These are phyloP conservation scores for Talaromyces borbonicus DNA, from an alignment of 495 filamentous ascomycete genomes.

Conservation along the genomic window DNA sequence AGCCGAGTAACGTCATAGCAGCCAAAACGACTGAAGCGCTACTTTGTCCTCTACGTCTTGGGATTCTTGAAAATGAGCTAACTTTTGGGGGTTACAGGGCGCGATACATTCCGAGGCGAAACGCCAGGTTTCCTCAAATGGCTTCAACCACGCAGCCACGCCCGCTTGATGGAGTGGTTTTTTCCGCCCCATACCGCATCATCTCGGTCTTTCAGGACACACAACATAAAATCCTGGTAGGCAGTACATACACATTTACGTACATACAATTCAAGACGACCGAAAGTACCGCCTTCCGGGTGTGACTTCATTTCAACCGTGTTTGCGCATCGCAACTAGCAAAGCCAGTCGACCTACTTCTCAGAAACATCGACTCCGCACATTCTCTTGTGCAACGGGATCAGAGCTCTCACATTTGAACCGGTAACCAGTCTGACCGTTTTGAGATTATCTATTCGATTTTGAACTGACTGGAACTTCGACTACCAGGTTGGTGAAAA, in stretches of 20 bases:
- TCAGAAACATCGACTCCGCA: too few relatives aligned
- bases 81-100: conserved; percentile 20
- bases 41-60: conserved; percentile 14
- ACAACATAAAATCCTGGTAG: neutral
- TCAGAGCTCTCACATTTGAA: neutral
- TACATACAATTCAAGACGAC: too few relatives aligned
- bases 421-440: neutral
- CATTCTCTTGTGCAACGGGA: neutral
- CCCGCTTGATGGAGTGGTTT: conserved; percentile 22
- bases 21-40: conserved; percentile 18
- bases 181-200: too few relatives aligned
- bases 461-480: neutral
- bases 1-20: conserved; percentile 4
- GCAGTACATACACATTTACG: neutral
- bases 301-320: neutral
- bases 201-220: neutral
- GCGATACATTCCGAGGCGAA: conserved; percentile 26
- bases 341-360: too few relatives aligned
- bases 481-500: conserved; percentile 1
- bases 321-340: neutral
- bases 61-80: conserved; percentile 13
- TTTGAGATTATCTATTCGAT: neutral
- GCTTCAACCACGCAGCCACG: conserved; percentile 19
- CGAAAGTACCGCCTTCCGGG: neutral
- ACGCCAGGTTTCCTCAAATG: conserved; percentile 29